These are phyloP conservation scores for Collybia mongolica DNA, from an alignment of 768 basidiomycete genomes.

Conservation along the genomic window DNA sequence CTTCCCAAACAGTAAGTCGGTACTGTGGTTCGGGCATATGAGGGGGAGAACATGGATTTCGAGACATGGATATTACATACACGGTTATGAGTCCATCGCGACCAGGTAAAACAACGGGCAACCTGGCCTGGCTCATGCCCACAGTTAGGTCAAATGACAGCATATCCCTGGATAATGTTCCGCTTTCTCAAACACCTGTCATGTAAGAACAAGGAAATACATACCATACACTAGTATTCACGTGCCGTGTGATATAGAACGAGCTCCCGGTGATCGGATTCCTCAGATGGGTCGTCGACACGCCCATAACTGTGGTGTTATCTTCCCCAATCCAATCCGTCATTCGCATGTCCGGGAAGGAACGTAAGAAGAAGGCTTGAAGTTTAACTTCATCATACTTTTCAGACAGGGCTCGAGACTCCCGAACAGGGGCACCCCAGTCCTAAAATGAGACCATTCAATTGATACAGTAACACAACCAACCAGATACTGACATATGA, in stretches of 20 bases:
- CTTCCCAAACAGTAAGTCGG: constrained; percentile 11
- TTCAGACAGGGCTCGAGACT: constrained; percentile 11
- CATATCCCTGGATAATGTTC: not conserved
- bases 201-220: not conserved
- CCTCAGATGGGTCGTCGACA: constrained; percentile 13
- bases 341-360: constrained; percentile 11
- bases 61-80: not conserved
- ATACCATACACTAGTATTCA: constrained; percentile 10
- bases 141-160: constrained; percentile 9
- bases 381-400: constrained; percentile 15
- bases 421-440: constrained; percentile 13
- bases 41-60: not conserved
- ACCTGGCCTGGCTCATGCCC: constrained; percentile 8
- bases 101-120: constrained; percentile 13
- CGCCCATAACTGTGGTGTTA: constrained; percentile 13
- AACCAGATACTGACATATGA: constrained; percentile 6
- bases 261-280: constrained; percentile 14
- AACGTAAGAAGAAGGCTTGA: constrained; percentile 16
- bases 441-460: constrained; percentile 6
- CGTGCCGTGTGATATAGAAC: constrained; percentile 14
- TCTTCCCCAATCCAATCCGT: constrained; percentile 14
- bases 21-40: not conserved
- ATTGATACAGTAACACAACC: not conserved
- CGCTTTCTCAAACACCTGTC: not conserved
- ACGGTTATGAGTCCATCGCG: constrained; percentile 13